Conservation (phyloP, 495 filamentous ascomycete species). For the Lindgomyces ingoldianus region DNA sequence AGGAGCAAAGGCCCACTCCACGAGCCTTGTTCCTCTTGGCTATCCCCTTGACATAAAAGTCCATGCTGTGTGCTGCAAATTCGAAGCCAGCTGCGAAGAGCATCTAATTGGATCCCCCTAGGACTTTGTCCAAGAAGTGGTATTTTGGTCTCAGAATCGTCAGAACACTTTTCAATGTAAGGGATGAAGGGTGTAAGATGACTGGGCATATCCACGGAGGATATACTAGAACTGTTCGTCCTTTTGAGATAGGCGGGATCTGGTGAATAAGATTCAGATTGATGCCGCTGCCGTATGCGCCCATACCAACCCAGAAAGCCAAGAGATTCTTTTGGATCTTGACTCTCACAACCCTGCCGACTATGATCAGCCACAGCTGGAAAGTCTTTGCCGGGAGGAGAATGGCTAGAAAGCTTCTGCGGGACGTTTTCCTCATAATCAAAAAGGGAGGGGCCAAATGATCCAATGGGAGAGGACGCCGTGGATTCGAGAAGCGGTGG, state of each 20-base stretch:
- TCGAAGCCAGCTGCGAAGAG: neutral
- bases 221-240: too few relatives aligned
- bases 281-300: neutral
- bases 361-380: neutral
- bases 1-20: neutral
- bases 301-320: neutral
- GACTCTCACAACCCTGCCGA: neutral
- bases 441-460: neutral
- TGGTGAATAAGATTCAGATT: neutral
- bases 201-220: too few relatives aligned
- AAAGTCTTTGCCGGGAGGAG: too few relatives aligned
- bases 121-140: neutral
- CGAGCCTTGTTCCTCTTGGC: neutral
- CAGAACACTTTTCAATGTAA: conserved; percentile 1
- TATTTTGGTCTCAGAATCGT: neutral
- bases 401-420: too few relatives aligned
- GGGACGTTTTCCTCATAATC: neutral
- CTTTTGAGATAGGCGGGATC: neutral
- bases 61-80: neutral
- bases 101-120: neutral
- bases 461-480: neutral
- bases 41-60: neutral
- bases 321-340: neutral
- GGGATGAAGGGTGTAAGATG: conserved; percentile 3
- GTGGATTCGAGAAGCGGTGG: neutral